Evolutionary conservation across 1,284 basidiomycete species (phyloP), one percentile per base, ranked within the genome.

Genomic region (Volvariella volvacea): DNA sequence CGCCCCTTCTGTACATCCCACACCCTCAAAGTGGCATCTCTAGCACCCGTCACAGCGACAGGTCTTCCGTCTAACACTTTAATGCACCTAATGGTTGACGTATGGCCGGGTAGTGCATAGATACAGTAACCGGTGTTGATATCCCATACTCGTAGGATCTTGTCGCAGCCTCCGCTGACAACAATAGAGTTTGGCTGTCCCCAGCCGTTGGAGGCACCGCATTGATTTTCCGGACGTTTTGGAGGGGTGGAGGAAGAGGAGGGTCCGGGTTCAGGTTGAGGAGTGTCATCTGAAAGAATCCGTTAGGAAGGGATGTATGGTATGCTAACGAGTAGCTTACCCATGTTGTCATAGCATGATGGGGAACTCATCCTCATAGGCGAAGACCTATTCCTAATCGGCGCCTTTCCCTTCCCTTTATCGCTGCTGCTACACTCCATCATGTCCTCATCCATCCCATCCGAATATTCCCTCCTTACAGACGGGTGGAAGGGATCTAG

Each of bases 101-200:
- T 83, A 63, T 98, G 95, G 0, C 93, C 95, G 3, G 73, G 70
- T 14, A 99, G 73, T 6, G 82, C 71, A 59, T 92, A 86, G 21
- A 92, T 74, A 57, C 89, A 92, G 50, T 78, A 74, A 6, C 90
- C 92, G 4, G 87, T 84, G 41, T 76, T 72, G 22, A 90, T 75
- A 58, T 98, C 92, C 95, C 95, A 99, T 0, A 98, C 91, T 28
- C 87, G 75, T 14, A 98, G 71, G 42, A 81, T 78, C 55, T 93
- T 85, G 60, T 98, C 94, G 56, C 93, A 96, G 4, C 92, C 93
- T 1, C 90, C 93, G 48, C 84, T 91, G n/a, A 97, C 83, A 4
- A 95, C 81, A 1, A 95, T 67, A 3, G 89, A 73, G 45, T 66
- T 65, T 1, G 76, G 73, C 49, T 78, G 76, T 6, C 76, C 76